Conservation (phyloP, 345 rosid genomes). For the Noccaea bulbosa region DNA sequence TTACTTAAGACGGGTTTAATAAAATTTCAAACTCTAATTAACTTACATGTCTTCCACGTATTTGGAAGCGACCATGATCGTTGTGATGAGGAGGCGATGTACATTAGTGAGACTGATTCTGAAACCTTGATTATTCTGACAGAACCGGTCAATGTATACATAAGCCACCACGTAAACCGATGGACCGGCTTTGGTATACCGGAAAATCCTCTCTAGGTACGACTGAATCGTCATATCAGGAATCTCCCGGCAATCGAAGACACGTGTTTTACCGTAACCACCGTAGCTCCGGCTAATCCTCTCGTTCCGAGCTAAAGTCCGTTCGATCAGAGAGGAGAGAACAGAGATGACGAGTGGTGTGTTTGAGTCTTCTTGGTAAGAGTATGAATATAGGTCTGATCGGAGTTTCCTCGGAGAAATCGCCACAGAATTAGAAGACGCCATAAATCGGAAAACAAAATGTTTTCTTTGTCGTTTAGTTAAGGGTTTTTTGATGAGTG, state of each 20-base stretch:
- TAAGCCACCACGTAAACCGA: slow-evolving; percentile 88
- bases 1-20: background rate
- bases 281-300: slow-evolving; percentile 59
- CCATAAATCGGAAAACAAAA: slow-evolving; percentile 2
- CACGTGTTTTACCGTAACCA: slow-evolving; percentile 47
- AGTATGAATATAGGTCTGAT: slow-evolving; percentile 72
- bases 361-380: slow-evolving; percentile 65
- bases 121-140: slow-evolving; percentile 73
- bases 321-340: slow-evolving; percentile 77
- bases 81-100: slow-evolving; percentile 77
- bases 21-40: background rate
- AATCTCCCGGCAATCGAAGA: slow-evolving; percentile 70
- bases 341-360: slow-evolving; percentile 81
- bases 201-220: slow-evolving; percentile 80
- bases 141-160: slow-evolving; percentile 86
- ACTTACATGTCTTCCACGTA: slow-evolving; percentile 92
- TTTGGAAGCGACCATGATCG: slow-evolving; percentile 92
- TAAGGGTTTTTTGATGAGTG: background rate
- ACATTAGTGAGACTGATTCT: slow-evolving; percentile 70
- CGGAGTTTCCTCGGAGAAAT: slow-evolving; percentile 90
- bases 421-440: slow-evolving; percentile 51
- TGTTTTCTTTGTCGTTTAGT: slow-evolving; percentile 15
- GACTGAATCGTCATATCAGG: slow-evolving; percentile 89
- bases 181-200: slow-evolving; percentile 82
- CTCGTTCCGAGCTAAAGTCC: slow-evolving; percentile 73